These are phyloP conservation scores for Starmerella riodocensis DNA, from an alignment of 805 yeast genomes.

Conservation along the genomic window DNA sequence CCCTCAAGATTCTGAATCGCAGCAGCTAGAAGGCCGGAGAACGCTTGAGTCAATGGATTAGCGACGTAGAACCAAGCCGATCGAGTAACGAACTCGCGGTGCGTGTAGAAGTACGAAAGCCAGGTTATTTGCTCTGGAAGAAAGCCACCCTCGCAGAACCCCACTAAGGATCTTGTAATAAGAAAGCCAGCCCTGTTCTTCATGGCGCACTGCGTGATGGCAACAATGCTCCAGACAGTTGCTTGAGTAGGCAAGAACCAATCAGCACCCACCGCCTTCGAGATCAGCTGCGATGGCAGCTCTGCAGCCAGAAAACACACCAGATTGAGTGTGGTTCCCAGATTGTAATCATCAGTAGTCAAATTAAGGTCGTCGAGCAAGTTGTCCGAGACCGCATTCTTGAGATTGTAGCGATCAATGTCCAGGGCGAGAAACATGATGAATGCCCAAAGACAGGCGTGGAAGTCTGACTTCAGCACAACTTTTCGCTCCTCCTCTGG, in stretches of 20 bases:
- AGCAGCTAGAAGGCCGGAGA: conserved; percentile 38
- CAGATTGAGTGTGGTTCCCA: conserved; percentile 45
- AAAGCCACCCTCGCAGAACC: conserved; percentile 55
- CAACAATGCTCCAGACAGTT: conserved; percentile 43
- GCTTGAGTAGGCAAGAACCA: conserved; percentile 51
- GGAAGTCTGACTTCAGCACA: conserved; percentile 40
- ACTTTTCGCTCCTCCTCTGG: conserved; percentile 38
- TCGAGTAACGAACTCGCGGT: conserved; percentile 44
- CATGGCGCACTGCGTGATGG: conserved; percentile 39
- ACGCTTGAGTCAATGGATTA: conserved; percentile 35
- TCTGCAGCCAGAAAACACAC: conserved; percentile 47
- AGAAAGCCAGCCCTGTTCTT: conserved; percentile 33
- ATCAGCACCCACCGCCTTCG: conserved; percentile 53
- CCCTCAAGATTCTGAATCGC: conserved; percentile 44
- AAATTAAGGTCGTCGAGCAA: conserved; percentile 39
- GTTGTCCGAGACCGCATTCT: conserved; percentile 47
- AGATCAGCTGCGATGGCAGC: conserved; percentile 53
- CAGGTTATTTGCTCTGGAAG: conserved; percentile 52
- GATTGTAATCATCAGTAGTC: conserved; percentile 45
- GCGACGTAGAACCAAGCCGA: conserved; percentile 50
- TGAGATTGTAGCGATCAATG: conserved; percentile 44
- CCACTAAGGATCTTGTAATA: conserved; percentile 39
- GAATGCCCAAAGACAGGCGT: conserved; percentile 46
- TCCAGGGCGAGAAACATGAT: conserved; percentile 47
- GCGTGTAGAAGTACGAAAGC: conserved; percentile 53